Conservation (phyloP, 2,329 filamentous ascomycete genomes). For the Venturia nashicola region DNA sequence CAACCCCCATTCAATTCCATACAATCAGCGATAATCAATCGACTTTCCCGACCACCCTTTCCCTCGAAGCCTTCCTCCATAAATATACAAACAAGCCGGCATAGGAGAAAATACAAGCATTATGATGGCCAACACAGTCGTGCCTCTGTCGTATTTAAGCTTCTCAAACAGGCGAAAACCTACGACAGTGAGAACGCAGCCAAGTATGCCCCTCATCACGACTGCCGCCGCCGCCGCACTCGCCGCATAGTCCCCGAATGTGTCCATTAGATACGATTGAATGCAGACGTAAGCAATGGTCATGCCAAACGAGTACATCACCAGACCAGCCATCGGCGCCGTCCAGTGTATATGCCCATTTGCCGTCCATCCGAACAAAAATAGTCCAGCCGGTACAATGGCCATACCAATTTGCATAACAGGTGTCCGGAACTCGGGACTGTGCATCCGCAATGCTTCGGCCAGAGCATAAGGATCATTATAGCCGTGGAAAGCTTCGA, state of each 20-base stretch:
- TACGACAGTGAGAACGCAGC: conserved; percentile 31
- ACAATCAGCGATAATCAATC: neutral
- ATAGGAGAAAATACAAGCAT: conserved; percentile 31
- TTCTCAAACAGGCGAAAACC: conserved; percentile 27
- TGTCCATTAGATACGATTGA: conserved; percentile 10
- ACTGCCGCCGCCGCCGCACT: conserved; percentile 8
- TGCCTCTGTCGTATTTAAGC: conserved; percentile 30
- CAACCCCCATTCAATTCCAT: neutral
- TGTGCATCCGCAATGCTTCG: neutral
- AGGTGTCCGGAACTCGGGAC: conserved; percentile 53
- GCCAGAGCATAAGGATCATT: neutral
- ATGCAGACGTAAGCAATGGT: conserved; percentile 7
- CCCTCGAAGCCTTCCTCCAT: conserved; percentile 32
- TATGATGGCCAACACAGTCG: conserved; percentile 25
- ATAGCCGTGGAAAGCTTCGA: conserved; percentile 10
- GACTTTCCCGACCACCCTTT: conserved; percentile 20
- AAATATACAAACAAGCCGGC: conserved; percentile 40
- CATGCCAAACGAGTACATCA: conserved; percentile 34
- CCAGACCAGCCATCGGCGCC: conserved; percentile 40
- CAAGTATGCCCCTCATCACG: neutral
- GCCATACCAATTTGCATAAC: conserved; percentile 42
- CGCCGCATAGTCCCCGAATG: conserved; percentile 9
- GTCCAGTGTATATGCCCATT: conserved; percentile 40
- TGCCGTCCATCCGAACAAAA: conserved; percentile 47
- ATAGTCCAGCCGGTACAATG: conserved; percentile 39